Evolutionary conservation across 176 grass and related monocot species (phyloP).

Genomic region (Tillandsia fasciculata): DNA sequence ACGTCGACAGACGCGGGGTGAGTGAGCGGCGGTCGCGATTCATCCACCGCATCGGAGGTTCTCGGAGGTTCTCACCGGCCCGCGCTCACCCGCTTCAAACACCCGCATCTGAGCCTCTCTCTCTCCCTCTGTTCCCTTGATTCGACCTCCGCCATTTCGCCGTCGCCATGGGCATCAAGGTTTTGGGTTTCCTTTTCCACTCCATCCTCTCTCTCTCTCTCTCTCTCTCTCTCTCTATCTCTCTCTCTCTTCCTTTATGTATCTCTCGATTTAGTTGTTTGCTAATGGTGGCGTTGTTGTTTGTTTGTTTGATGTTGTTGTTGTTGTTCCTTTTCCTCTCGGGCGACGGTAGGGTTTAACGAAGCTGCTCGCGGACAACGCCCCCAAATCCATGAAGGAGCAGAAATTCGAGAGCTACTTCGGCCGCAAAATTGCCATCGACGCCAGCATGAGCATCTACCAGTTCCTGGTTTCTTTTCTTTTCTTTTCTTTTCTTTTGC

Average conservation of each 20-base stretch:
- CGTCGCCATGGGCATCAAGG: conserved; percentile 78
- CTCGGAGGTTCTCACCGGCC: too few relatives aligned
- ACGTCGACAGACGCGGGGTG: too few relatives aligned
- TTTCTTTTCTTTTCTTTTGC: neutral
- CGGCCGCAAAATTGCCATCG: conserved; percentile 65
- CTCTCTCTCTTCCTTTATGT: neutral
- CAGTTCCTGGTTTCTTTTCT: conserved; percentile 53
- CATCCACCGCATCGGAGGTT: too few relatives aligned
- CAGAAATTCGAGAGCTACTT: conserved; percentile 65
- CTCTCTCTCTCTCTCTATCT: neutral
- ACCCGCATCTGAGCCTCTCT: too few relatives aligned
- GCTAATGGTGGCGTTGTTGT: too few relatives aligned
- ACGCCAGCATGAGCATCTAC: conserved; percentile 90
- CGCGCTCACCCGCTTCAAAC: too few relatives aligned
- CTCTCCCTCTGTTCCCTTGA: too few relatives aligned
- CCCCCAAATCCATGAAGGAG: conserved; percentile 43
- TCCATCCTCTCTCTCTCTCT: neutral
- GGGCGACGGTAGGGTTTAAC: conserved; percentile 63
- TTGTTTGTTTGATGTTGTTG: too few relatives aligned
- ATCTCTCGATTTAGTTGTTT: too few relatives aligned
- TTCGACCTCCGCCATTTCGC: neutral
- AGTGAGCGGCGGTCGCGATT: too few relatives aligned
- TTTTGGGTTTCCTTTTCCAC: neutral
- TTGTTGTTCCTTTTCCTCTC: neutral
- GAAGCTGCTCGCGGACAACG: conserved; percentile 65